These are phyloP conservation scores for Platanus orientalis DNA, from an alignment of 164 flowering plant species.

Conservation along the genomic window DNA sequence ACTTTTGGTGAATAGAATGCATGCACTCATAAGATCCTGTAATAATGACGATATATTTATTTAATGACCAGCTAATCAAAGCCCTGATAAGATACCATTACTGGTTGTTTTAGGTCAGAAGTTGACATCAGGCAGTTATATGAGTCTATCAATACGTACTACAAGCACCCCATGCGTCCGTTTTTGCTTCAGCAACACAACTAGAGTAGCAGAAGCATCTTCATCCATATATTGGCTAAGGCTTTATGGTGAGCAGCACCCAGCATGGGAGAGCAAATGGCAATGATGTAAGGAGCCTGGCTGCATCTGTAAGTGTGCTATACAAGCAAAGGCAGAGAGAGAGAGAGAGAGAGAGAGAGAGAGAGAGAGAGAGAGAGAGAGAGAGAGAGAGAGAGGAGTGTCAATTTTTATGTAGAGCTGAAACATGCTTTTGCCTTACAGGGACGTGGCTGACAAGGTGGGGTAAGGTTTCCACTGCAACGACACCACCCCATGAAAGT, in stretches of 20 bases:
- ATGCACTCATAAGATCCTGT: neutral
- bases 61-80: neutral
- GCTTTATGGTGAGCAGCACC: slow-evolving; percentile 34
- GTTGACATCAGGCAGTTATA: neutral
- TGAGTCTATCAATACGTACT: neutral
- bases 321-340: slow-evolving; percentile 31
- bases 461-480: slow-evolving; percentile 40
- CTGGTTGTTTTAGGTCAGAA: no score
- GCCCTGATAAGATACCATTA: neutral
- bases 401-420: no score
- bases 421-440: neutral
- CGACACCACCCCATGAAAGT: slow-evolving; percentile 36
- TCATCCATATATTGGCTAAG: slow-evolving; percentile 24
- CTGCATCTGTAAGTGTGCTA: slow-evolving; percentile 18
- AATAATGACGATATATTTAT: no score
- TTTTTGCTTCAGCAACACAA: no score
- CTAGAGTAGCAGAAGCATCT: slow-evolving; percentile 9
- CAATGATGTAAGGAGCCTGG: slow-evolving; percentile 17
- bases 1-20: neutral
- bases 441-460: slow-evolving; percentile 29
- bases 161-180: neutral
- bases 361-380: slow-evolving; percentile 4
- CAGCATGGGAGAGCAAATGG: slow-evolving; percentile 14
- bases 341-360: neutral
- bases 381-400: neutral